Percentiles rank a stretch among this genome's conserved stretches.
These are phyloP conservation scores for Bacidia rubella DNA, from an alignment of 495 filamentous ascomycete genomes.

Conservation along the genomic window DNA sequence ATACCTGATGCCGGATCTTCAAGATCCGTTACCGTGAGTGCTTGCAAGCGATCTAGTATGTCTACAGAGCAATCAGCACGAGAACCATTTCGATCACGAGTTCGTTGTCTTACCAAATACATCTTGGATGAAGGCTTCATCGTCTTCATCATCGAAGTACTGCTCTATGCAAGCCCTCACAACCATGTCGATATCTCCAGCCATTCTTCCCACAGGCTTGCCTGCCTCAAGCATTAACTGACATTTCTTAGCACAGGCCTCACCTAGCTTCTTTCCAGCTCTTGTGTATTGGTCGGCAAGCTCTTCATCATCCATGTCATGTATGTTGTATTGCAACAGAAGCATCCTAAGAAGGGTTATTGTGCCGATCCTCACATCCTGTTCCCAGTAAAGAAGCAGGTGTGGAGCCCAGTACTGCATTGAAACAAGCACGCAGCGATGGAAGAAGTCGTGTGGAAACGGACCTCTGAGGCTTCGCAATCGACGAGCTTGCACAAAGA, in stretches of 20 bases:
- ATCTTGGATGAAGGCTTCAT: constrained; percentile 23
- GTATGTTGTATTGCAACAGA: constrained; percentile 34
- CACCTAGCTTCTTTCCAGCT: constrained; percentile 27
- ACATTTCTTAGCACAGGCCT: constrained; percentile 26
- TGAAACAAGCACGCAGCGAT: constrained; percentile 33
- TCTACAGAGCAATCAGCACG: constrained; percentile 10
- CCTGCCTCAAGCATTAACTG: constrained; percentile 12
- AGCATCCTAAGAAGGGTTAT: constrained; percentile 41
- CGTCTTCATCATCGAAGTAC: constrained; percentile 33
- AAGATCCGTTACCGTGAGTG: constrained; percentile 14
- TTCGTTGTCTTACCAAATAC: constrained; percentile 26
- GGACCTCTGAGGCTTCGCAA: constrained; percentile 29
- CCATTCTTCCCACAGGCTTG: constrained; percentile 21
- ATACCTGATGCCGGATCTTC: constrained; percentile 16
- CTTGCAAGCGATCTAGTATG: constrained; percentile 7
- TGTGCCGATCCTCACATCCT: constrained; percentile 37
- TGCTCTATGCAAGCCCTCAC: constrained; percentile 29
- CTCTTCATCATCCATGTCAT: constrained; percentile 22
- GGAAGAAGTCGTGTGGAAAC: constrained; percentile 25
- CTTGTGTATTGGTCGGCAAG: constrained; percentile 19
- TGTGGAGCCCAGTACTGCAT: constrained; percentile 54
- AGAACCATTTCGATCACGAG: too few species aligned
- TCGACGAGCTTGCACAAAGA: constrained; percentile 36
- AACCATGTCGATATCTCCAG: constrained; percentile 28
- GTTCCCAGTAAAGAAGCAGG: constrained; percentile 49